Conservation (phyloP, 768 basidiomycete species). For the Inosperma sp. region DNA sequence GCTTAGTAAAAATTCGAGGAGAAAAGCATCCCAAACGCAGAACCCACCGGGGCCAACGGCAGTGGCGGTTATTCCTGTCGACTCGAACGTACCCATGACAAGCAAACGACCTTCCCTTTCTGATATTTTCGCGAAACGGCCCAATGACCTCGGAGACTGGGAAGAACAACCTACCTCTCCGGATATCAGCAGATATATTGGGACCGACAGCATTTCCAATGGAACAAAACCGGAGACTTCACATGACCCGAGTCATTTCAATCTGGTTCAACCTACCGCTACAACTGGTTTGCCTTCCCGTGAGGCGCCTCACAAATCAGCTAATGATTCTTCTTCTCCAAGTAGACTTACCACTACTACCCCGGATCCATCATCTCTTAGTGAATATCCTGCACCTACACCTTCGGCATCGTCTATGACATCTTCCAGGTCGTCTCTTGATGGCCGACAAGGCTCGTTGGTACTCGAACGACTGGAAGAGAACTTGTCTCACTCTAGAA, state of each 20-base stretch:
- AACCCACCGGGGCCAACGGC: too few relatives aligned
- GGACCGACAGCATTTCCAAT: neutral
- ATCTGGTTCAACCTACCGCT: conserved; percentile 38
- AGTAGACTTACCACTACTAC: conserved; percentile 62
- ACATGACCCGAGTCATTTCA: too few relatives aligned
- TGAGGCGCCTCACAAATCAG: conserved; percentile 37
- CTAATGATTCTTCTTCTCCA: conserved; percentile 42
- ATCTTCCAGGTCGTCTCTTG: conserved; percentile 61
- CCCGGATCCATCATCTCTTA: conserved; percentile 72
- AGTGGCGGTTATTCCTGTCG: too few relatives aligned
- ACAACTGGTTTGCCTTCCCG: conserved; percentile 23
- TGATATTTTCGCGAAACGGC: conserved; percentile 60
- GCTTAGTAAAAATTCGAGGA: conserved; percentile 61
- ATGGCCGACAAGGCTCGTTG: conserved; percentile 42
- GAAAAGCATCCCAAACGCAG: conserved; percentile 42
- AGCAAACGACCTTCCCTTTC: conserved; percentile 64
- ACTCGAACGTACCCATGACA: conserved; percentile 35
- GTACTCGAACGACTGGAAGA: conserved; percentile 71
- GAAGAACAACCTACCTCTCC: conserved; percentile 57
- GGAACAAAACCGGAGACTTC: conserved; percentile 7
- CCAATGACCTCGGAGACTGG: conserved; percentile 59
- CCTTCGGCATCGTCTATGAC: conserved; percentile 72
- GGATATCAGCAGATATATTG: conserved; percentile 30
- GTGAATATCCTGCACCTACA: conserved; percentile 63
- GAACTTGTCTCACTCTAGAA: conserved; percentile 55